phyloP scores from a whole-genome alignment of 2,329 filamentous ascomycete genomes.

The Polychaeton citri region DNA sequence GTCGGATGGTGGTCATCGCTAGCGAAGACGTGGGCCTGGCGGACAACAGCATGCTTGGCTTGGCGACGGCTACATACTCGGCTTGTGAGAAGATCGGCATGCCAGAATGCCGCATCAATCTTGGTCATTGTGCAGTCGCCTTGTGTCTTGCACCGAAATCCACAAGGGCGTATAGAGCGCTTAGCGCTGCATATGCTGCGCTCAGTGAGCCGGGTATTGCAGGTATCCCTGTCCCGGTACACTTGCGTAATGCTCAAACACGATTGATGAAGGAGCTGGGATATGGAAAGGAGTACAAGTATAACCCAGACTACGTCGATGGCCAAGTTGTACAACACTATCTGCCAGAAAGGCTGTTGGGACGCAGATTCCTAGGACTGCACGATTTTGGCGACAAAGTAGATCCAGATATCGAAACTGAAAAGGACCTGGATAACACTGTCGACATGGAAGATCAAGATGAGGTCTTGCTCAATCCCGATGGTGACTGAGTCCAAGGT shows the following conservation, averaged over 20 bases:
- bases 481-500: slow-evolving; percentile 15
- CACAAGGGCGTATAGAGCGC: slow-evolving; percentile 68
- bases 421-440: slow-evolving; percentile 9
- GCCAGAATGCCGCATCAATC: slow-evolving; percentile 84
- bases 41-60: slow-evolving; percentile 66
- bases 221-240: slow-evolving; percentile 67
- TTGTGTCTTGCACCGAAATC: slow-evolving; percentile 72
- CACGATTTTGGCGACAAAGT: slow-evolving; percentile 64
- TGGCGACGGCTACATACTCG: slow-evolving; percentile 76
- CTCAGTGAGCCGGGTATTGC: slow-evolving; percentile 75
- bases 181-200: slow-evolving; percentile 68
- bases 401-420: slow-evolving; percentile 40
- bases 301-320: slow-evolving; percentile 79
- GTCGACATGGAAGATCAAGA: slow-evolving; percentile 9
- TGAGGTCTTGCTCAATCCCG: slow-evolving; percentile 14
- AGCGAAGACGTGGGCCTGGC: slow-evolving; percentile 89
- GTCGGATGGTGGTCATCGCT: slow-evolving; percentile 86
- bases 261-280: slow-evolving; percentile 85
- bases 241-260: slow-evolving; percentile 85
- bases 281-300: slow-evolving; percentile 87
- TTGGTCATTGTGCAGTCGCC: slow-evolving; percentile 77
- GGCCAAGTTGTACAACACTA: slow-evolving; percentile 81
- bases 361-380: slow-evolving; percentile 64
- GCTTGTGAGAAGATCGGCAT: slow-evolving; percentile 89
- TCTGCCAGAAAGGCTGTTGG: slow-evolving; percentile 62